Evolutionary conservation across 345 rosid species (phyloP), one percentile per base, ranked within the genome.

Genomic region (Mallotus nudiflorus): DNA sequence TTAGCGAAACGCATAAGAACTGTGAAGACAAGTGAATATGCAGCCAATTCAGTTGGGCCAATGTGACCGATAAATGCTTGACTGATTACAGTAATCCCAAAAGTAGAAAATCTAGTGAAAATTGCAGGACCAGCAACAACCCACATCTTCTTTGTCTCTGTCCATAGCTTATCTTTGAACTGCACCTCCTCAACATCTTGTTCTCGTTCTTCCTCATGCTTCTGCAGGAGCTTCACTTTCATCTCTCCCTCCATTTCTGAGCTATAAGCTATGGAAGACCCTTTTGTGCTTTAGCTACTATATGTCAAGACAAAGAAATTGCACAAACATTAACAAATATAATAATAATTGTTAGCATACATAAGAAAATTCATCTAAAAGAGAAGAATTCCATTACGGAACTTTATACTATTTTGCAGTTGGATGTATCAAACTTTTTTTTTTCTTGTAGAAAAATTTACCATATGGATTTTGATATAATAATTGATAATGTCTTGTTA

Each of bases 51-150:
- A 0, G 76, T 79, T 0, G 91, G 29, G 29, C 97, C 91, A 66
- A 89, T 77, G 65, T 88, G 97, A 0, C 97, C 97, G 9, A 88
- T 68, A 56, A 88, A 92, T 3, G 88, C 92, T 70, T 88, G 96
- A 55, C 76, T 89, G 69, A 89, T 69, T 2, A 89, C 62, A 29
- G 71, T 71, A 11, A 83, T 70, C 9, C 93, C 96, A 3, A 84
- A 88, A 14, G 90, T 84, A 3, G 96, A 88, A 62, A 88, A 79
- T 60, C 87, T 78, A 0, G 92, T 84, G 80, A 92, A 88, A 68
- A 87, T 88, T 8, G 96, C 96, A 15, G 96, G 97, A 0, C 75
- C 96, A 4, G 93, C 93, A 1, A 92, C 86, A 14, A 67, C 46
- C 97, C 96, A 89, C 53, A 87, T 67, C 86, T 81, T 88, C 82